Evolutionary conservation across 148 eudicot species (phyloP).

Genomic region (Rheum nobile): DNA sequence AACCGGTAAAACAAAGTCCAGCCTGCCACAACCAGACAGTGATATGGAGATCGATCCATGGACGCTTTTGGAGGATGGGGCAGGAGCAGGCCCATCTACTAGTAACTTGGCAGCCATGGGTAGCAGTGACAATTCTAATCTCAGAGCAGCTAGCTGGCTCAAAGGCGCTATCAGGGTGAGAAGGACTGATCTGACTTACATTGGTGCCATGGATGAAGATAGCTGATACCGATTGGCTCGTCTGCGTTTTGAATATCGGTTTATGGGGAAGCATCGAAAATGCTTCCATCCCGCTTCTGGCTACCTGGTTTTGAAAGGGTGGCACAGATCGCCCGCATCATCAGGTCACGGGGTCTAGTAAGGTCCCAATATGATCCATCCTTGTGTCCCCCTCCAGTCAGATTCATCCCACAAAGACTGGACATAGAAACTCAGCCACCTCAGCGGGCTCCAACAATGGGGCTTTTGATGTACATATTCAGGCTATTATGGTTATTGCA

Average conservation of each 20-base stretch:
- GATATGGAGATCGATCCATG: constrained; percentile 81
- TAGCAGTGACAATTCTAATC: constrained; percentile 42
- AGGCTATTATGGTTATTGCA: background rate
- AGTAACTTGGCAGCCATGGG: constrained; percentile 27
- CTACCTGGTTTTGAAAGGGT: background rate
- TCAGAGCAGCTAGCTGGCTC: constrained; percentile 74
- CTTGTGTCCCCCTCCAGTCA: too few relatives aligned
- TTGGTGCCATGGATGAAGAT: constrained; percentile 84
- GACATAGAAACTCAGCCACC: background rate
- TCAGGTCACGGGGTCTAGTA: background rate
- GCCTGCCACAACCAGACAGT: constrained; percentile 30
- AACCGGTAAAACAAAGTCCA: constrained; percentile 48
- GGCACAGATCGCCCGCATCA: background rate
- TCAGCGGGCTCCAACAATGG: background rate
- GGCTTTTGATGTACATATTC: background rate
- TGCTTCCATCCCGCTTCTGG: background rate
- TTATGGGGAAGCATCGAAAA: background rate
- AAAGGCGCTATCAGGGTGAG: constrained; percentile 91
- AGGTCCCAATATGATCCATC: background rate
- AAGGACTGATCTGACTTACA: constrained; percentile 72
- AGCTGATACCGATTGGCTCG: constrained; percentile 27
- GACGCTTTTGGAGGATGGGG: constrained; percentile 86
- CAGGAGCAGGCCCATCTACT: constrained; percentile 55
- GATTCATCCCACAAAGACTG: too few relatives aligned
- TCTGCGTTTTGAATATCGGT: background rate